These are phyloP conservation scores for Primulina huaijiensis DNA, from an alignment of 257 asterid species.

Conservation along the genomic window DNA sequence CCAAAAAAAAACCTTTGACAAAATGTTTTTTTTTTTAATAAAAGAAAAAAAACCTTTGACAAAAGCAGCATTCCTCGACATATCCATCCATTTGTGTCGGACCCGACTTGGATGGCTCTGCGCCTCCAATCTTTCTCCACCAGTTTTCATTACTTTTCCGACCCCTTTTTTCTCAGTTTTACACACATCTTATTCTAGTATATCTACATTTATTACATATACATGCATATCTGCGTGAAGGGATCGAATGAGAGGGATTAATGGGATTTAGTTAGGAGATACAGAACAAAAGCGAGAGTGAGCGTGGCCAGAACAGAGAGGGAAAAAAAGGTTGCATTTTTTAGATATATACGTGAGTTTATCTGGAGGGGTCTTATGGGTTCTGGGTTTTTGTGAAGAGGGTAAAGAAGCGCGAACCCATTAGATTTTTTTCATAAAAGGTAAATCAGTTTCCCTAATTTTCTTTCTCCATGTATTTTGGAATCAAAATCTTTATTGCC, in stretches of 20 bases:
- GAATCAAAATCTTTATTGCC: neutral
- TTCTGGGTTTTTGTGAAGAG: neutral
- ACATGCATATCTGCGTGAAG: neutral
- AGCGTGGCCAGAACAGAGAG: neutral
- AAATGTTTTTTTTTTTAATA: no score
- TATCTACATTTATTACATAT: neutral
- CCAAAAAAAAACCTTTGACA: no score
- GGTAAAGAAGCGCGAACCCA: neutral
- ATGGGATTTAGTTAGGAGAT: neutral
- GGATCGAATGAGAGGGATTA: neutral
- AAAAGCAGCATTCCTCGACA: neutral
- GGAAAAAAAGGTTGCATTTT: neutral
- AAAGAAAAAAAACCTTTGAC: neutral
- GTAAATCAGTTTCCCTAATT: neutral
- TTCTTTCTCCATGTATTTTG: neutral
- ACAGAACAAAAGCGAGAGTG: neutral
- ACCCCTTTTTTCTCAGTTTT: neutral
- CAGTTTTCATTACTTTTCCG: neutral
- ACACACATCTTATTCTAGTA: neutral
- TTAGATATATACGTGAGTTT: no score
- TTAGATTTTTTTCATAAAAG: neutral
- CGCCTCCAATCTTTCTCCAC: neutral
- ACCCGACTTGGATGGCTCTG: neutral
- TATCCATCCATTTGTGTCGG: neutral
- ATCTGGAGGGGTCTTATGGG: neutral